Evolutionary conservation across 306 rosid genomes (phyloP).

Genomic region (Pyrus pyrifolia): DNA sequence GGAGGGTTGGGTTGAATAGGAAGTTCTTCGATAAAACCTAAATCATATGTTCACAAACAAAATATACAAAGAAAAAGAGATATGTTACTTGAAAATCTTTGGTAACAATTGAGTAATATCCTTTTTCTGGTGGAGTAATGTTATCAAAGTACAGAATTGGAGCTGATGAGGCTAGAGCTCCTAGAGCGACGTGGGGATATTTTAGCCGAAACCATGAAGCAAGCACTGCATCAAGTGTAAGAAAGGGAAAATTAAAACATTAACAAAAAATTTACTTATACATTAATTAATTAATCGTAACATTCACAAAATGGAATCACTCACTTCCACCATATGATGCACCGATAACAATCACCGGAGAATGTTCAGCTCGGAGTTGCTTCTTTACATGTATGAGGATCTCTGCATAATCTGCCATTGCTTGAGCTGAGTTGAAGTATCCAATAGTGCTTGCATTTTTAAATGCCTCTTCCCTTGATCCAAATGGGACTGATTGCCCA

Average conservation of each 20-base stretch:
- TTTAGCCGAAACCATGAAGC: conserved; percentile 81
- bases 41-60: too few relatives aligned
- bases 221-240: conserved; percentile 44
- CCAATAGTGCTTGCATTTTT: conserved; percentile 51
- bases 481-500: conserved; percentile 67
- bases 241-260: not conserved
- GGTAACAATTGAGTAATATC: conserved; percentile 46
- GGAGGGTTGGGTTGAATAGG: too few relatives aligned
- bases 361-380: conserved; percentile 26
- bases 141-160: conserved; percentile 66
- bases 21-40: too few relatives aligned
- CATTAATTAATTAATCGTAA: too few relatives aligned
- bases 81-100: conserved; percentile 51
- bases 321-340: conserved; percentile 90
- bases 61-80: too few relatives aligned
- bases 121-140: conserved; percentile 34
- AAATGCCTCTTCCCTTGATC: conserved; percentile 57
- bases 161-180: conserved; percentile 81
- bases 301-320: conserved; percentile 6
- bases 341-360: conserved; percentile 69
- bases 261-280: too few relatives aligned
- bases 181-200: conserved; percentile 69
- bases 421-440: conserved; percentile 78
- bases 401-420: conserved; percentile 65
- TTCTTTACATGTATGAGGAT: conserved; percentile 47